Base-by-base conservation (phyloP, 1,284 basidiomycete genomes). In the Phellopilus nigrolimitatus region DNA sequence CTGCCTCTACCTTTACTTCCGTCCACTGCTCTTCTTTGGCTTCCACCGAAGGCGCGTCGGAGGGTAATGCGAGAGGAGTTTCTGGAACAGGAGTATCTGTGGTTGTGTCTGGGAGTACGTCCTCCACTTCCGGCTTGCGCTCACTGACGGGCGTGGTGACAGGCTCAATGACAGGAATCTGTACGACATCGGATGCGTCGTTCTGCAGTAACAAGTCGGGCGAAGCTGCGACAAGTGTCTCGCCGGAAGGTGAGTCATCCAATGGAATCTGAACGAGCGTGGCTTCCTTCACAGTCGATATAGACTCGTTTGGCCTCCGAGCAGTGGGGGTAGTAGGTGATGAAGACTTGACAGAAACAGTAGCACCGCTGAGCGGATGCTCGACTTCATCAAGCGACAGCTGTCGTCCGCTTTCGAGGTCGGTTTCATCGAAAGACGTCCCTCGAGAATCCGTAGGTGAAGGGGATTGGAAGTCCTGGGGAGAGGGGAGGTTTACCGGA, bases 401-500 rank as follows among this genome's bases (percentile, higher is more conserved):
- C 38, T 59, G 51, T n/a, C 68, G 70, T 6, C 78, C 80, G 22
- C 78, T 67, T 61, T 88, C 85, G 6, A 85, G 61, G 58, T 87
- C 84, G n/a, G n/a, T n/a, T n/a, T 74, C 66, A 39, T 75, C 73
- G 55, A 71, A 66, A 6, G 73, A 74, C 12, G 74, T 74, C 41
- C 68, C 69, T 22, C 65, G 65, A 15, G 74, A 74, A 52, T 74
- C 72, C 13, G 69, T 70, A 3, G 73, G 72, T 21, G 73, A 75
- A 12, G 69, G 67, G 12, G 70, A 62, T 8, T 71, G 61, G 49
- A 88, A 79, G 58, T 86, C 82, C 31, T 71, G 73, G 15, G 73
- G 69, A 21, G 79, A 84, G 2, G 85, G 86, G 15, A 88, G 68
- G 44, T 72, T 72, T 7, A 88, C 74, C 36, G 85, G 83, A 43